phyloP scores from a whole-genome alignment of 83 land plant species.

The Diphasiastrum complanatum region DNA sequence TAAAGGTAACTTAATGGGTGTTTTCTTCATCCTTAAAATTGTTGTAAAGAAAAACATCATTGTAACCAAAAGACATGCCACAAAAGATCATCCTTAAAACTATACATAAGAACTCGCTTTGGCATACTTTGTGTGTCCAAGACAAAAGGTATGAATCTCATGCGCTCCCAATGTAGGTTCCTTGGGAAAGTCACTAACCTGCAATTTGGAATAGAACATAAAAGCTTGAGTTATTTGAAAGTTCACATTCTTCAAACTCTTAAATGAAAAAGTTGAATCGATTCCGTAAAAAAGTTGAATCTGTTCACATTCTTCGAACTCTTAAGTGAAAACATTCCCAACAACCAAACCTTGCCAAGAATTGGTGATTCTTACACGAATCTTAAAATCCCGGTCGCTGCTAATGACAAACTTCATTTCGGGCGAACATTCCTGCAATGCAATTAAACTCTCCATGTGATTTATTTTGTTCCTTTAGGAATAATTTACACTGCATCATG shows the following conservation, averaged over 20 bases:
- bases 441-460: constrained; percentile 1
- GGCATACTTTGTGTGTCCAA: constrained; percentile 90
- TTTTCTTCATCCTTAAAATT: no score
- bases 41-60: no score
- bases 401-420: constrained; percentile 59
- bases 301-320: not conserved
- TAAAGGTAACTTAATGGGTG: no score
- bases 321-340: not conserved
- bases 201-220: constrained; percentile 8
- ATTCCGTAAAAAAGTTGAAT: not conserved
- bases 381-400: constrained; percentile 93
- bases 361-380: constrained; percentile 47
- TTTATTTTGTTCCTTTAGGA: not conserved
- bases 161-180: constrained; percentile 71
- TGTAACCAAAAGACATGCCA: no score
- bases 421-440: constrained; percentile 64
- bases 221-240: no score
- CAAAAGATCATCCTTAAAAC: no score
- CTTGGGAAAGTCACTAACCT: constrained; percentile 72
- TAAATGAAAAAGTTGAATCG: not conserved
- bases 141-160: constrained; percentile 89
- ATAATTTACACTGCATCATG: not conserved
- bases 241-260: not conserved
- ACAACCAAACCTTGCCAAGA: not conserved
- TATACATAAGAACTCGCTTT: no score